Base-by-base conservation (phyloP, 148 eudicot genomes). In the Polygonum aviculare region DNA sequence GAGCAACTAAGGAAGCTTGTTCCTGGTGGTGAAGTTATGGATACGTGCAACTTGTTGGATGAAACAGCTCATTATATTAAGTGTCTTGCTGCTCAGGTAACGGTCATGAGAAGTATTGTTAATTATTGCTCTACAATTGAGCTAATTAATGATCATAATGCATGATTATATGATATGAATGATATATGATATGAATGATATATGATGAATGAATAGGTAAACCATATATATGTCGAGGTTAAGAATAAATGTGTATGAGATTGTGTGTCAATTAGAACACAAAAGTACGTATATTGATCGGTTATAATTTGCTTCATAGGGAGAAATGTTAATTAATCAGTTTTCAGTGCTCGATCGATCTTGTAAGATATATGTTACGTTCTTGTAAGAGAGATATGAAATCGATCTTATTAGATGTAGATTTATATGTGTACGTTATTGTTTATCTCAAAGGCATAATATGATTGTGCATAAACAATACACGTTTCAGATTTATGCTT, bases 11-110 rank as follows among this genome's bases (percentile, higher is more conserved):
- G 93, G 40, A 84, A 77, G 85, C 77, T 93, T 54, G 91, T 93
- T 4, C 98, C 98, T 0, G 98, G 98, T 1, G 97, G 93, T 1
- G 86, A 88, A 73, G 82, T 39, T 26, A 87, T 93, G 98, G 90
- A 90, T 73, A 26, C 78, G 48, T 79, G 70, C 16, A 80, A 82
- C 41, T 80, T 93, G 83, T 80, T 93, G 77, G 87, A 80, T 74
- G 98, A 93, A 80, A 90, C 98, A 38, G 88, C 88, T 57, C 90
- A 93, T 82, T 93, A 93, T 67, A 82, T 91, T 16, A 85, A 84
- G 87, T 91, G 97, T 79, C 90, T 93, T 52, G 55, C 79, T 51
- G 87, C 88, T 9, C 98, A 93, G 87, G 97, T 93, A 81, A 80
- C 88, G 67, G 89, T 87, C 73, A 93, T 93, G 98, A 87, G 84